Conservation (phyloP, 805 yeast genomes). For the Pichia cephalocereana region DNA sequence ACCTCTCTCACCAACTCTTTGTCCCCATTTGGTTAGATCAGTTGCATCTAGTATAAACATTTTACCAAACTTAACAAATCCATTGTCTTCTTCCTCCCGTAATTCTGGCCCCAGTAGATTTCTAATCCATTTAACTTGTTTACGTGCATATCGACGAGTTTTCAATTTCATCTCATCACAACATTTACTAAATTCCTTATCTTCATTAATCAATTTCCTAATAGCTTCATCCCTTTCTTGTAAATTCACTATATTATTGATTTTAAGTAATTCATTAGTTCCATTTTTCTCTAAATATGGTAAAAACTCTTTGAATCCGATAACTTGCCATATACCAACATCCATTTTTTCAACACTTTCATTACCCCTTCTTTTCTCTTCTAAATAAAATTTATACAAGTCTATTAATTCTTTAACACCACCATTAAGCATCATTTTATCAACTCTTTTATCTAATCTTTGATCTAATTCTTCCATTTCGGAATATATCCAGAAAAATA, state of each 20-base stretch:
- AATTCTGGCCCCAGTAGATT: constrained; percentile 59
- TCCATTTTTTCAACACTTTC: constrained; percentile 40
- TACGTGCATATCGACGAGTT: constrained; percentile 80
- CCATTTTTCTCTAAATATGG: constrained; percentile 36
- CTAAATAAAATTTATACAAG: constrained; percentile 39
- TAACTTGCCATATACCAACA: constrained; percentile 86
- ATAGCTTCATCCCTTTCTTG: background rate
- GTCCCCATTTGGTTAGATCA: constrained; percentile 53
- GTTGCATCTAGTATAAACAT: constrained; percentile 71
- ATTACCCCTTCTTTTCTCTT: constrained; percentile 14
- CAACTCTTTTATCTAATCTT: constrained; percentile 74
- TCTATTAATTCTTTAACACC: constrained; percentile 61
- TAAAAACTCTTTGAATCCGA: constrained; percentile 84
- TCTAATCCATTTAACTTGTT: constrained; percentile 86
- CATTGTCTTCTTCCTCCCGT: constrained; percentile 34
- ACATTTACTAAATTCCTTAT: constrained; percentile 32
- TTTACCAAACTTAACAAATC: constrained; percentile 50
- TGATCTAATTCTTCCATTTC: constrained; percentile 45
- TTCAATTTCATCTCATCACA: constrained; percentile 70
- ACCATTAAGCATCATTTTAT: constrained; percentile 67
- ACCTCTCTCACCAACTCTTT: constrained; percentile 49
- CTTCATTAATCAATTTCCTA: constrained; percentile 6
- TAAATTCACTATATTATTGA: background rate
- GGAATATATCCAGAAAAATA: constrained; percentile 79
- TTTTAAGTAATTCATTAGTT: background rate